These are phyloP conservation scores for Bruguiera hainesii DNA, from an alignment of 441 rosid genomes.

Conservation along the genomic window DNA sequence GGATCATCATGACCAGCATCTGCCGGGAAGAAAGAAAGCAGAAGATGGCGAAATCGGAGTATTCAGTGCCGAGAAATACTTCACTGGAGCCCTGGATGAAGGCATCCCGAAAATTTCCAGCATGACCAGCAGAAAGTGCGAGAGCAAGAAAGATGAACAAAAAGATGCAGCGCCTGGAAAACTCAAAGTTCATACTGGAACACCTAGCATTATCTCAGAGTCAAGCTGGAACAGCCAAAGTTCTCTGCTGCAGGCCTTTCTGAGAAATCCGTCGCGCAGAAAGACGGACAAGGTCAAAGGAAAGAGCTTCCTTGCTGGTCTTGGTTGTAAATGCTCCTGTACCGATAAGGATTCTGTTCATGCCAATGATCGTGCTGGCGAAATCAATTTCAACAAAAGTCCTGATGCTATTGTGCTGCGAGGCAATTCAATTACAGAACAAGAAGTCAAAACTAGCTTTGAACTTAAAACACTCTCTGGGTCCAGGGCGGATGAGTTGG, in stretches of 20 bases:
- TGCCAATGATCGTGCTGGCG: slow-evolving; percentile 40
- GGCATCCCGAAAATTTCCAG: slow-evolving; percentile 42
- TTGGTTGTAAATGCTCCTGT: slow-evolving; percentile 64
- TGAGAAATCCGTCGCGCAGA: slow-evolving; percentile 22
- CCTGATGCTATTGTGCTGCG: slow-evolving; percentile 23
- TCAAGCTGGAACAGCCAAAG: slow-evolving; percentile 83
- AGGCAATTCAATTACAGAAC: slow-evolving; percentile 9
- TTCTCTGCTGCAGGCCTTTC: slow-evolving; percentile 37
- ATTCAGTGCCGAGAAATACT: slow-evolving; percentile 79
- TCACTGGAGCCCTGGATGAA: slow-evolving; percentile 54
- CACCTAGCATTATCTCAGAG: slow-evolving; percentile 57
- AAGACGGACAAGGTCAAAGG: slow-evolving; percentile 28
- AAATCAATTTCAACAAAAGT: slow-evolving; percentile 40
- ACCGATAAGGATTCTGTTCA: slow-evolving; percentile 57
- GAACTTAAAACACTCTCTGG: slow-evolving; percentile 17
- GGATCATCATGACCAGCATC: slow-evolving; percentile 1
- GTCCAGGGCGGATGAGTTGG: slow-evolving; percentile 21
- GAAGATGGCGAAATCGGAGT: slow-evolving; percentile 74
- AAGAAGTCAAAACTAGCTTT: slow-evolving; percentile 9
- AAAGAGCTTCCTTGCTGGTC: slow-evolving; percentile 51
- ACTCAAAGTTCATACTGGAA: slow-evolving; percentile 26
- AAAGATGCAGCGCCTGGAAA: slow-evolving; percentile 10
- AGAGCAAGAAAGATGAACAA: slow-evolving; percentile 26
- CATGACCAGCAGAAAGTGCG: slow-evolving; percentile 21
- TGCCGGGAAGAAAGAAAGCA: slow-evolving; percentile 28